These are phyloP conservation scores for Aspergillus alliaceus DNA, from an alignment of 2,329 filamentous ascomycete genomes.

Conservation along the genomic window DNA sequence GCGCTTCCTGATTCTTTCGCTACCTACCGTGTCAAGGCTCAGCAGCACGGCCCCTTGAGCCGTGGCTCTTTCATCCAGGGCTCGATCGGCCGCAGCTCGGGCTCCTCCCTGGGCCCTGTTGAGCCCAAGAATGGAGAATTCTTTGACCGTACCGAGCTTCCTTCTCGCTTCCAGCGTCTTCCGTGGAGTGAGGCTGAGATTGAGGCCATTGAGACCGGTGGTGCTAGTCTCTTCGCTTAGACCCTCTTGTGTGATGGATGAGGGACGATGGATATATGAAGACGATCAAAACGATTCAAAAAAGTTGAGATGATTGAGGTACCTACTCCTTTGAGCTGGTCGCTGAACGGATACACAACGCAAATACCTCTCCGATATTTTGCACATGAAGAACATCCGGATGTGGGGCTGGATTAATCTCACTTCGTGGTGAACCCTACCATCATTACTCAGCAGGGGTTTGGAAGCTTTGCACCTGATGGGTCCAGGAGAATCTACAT, in stretches of 20 bases:
- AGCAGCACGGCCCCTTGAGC: slow-evolving; percentile 63
- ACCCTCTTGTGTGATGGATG: slow-evolving; percentile 2
- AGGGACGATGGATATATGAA: slow-evolving; percentile 18
- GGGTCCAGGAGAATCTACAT: slow-evolving; percentile 5
- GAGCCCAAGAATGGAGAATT: slow-evolving; percentile 69
- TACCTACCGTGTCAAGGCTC: slow-evolving; percentile 61
- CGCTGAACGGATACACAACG: slow-evolving; percentile 5
- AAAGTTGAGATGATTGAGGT: slow-evolving; percentile 1
- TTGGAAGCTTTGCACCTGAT: neutral
- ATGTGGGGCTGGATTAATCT: slow-evolving; percentile 5
- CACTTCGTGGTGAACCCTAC: slow-evolving; percentile 7
- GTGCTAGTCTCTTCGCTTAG: slow-evolving; percentile 66
- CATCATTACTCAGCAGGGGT: neutral
- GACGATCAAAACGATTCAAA: slow-evolving; percentile 9
- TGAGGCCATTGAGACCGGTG: slow-evolving; percentile 91
- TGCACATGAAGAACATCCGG: neutral
- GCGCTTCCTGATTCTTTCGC: slow-evolving; percentile 62
- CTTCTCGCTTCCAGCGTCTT: slow-evolving; percentile 74
- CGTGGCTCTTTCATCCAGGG: slow-evolving; percentile 39
- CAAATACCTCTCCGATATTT: slow-evolving; percentile 5
- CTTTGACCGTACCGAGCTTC: slow-evolving; percentile 89
- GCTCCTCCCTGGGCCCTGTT: slow-evolving; percentile 71
- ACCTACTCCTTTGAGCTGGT: neutral
- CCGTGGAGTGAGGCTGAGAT: slow-evolving; percentile 81
- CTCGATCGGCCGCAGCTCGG: slow-evolving; percentile 61